These are phyloP conservation scores for Plasmodium coatneyi DNA, from an alignment of 169 alveolate species.

Conservation along the genomic window DNA sequence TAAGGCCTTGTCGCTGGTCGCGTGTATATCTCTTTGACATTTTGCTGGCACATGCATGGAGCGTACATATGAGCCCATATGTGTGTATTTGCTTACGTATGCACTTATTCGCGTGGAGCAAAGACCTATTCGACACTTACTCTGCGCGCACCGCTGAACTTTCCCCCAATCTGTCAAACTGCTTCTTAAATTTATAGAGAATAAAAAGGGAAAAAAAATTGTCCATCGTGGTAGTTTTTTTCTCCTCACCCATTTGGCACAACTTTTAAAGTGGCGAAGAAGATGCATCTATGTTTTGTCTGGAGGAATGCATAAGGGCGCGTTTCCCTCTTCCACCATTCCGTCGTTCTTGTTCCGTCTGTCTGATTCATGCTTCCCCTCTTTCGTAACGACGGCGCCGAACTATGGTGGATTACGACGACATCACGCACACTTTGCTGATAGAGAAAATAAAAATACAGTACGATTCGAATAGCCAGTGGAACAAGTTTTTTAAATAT, in stretches of 20 bases:
- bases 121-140: background rate
- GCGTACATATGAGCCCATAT: background rate
- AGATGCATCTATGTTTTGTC: background rate
- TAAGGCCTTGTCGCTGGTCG: background rate
- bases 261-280: background rate
- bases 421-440: slow-evolving; percentile 43
- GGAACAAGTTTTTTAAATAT: slow-evolving; percentile 61
- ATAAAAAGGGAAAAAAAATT: background rate
- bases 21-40: background rate
- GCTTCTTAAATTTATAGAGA: background rate
- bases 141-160: background rate
- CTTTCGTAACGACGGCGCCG: background rate
- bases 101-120: background rate
- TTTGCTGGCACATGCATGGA: background rate
- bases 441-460: slow-evolving; percentile 54
- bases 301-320: background rate
- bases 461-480: slow-evolving; percentile 50
- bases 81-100: background rate
- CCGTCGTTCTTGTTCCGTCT: background rate
- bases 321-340: background rate
- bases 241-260: background rate
- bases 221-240: background rate
- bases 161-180: background rate
- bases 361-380: background rate
- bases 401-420: slow-evolving; percentile 68